A percentile compares a stretch with the other conserved stretches of the same genome.
Evolutionary conservation across 441 rosid species (phyloP).

Genomic region (Populus hybrid): DNA sequence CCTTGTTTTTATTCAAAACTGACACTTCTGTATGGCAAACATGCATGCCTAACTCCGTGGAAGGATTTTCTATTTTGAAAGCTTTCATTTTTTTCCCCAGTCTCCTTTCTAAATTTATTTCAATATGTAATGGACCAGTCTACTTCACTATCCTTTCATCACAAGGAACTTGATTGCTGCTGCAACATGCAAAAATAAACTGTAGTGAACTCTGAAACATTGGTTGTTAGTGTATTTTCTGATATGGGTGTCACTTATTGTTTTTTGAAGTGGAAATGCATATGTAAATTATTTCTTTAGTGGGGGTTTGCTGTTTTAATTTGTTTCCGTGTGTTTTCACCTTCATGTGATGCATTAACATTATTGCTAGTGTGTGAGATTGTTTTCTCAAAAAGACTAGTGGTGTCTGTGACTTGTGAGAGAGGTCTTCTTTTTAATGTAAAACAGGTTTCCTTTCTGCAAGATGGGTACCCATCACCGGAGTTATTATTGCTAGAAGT

Average conservation of each 20-base stretch:
- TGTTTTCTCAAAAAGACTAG: slow-evolving; percentile 8
- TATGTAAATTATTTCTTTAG: background rate
- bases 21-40: background rate
- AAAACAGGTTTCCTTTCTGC: slow-evolving; percentile 19
- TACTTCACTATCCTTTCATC: slow-evolving; percentile 6
- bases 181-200: slow-evolving; percentile 1
- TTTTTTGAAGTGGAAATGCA: background rate
- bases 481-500: slow-evolving; percentile 24
- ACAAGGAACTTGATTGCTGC: background rate
- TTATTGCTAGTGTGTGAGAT: background rate
- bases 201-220: background rate
- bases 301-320: slow-evolving; percentile 3
- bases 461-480: slow-evolving; percentile 15
- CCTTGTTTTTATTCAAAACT: background rate
- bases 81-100: background rate
- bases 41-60: background rate
- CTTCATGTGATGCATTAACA: slow-evolving; percentile 15
- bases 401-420: slow-evolving; percentile 12
- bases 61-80: background rate
- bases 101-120: background rate
- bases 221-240: background rate
- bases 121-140: background rate
- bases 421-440: slow-evolving; percentile 14
- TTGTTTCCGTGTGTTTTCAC: slow-evolving; percentile 14
- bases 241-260: background rate